Conservation (phyloP, 2,329 filamentous ascomycete genomes). For the Fusarium domesticum region DNA sequence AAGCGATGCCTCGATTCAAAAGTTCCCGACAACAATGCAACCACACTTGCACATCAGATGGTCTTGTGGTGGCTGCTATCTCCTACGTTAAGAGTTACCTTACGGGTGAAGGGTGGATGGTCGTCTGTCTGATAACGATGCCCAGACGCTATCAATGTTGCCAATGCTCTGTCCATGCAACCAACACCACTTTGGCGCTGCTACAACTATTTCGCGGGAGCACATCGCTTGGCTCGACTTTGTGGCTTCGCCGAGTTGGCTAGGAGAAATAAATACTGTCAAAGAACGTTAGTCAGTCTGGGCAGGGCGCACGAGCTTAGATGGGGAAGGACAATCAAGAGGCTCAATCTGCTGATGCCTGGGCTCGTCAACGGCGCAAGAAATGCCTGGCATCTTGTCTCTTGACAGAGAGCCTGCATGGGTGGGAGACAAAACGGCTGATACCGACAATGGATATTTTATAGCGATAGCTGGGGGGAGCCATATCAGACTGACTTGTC, state of each 20-base stretch:
- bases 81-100: neutral
- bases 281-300: constrained; percentile 24
- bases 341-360: constrained; percentile 5
- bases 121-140: constrained; percentile 18
- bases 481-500: neutral
- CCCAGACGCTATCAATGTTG: constrained; percentile 13
- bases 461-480: neutral
- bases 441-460: neutral
- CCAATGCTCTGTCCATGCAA: constrained; percentile 12
- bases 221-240: constrained; percentile 9
- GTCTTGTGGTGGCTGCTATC: neutral
- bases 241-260: constrained; percentile 5
- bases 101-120: too few relatives aligned
- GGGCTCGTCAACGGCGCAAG: neutral
- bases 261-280: constrained; percentile 1
- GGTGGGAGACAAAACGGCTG: neutral
- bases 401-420: neutral
- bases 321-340: neutral
- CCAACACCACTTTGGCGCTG: constrained; percentile 1
- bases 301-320: neutral
- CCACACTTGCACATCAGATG: neutral
- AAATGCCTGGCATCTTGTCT: neutral
- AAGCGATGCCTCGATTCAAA: neutral
- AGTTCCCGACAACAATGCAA: neutral
- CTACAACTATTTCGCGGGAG: constrained; percentile 3